Evolutionary conservation across 805 yeast genomes (phyloP), one percentile per base, ranked within the genome.

Genomic region (Saccharomycopsis synnaedendra): DNA sequence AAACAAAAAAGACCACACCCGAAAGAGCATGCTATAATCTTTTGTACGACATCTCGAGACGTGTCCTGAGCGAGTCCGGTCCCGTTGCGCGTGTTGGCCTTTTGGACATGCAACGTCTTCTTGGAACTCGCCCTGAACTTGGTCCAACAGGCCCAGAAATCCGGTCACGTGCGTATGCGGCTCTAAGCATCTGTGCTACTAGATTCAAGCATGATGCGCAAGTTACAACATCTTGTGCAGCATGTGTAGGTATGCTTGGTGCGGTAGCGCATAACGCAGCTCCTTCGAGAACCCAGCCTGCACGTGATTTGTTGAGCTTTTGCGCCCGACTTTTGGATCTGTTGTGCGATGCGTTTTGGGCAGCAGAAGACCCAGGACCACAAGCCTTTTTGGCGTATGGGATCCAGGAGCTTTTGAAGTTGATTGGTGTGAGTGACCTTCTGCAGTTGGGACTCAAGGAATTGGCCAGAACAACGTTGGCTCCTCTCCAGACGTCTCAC

Each of bases 381-480:
- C 98, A 93, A 61, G 70, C 85, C 49, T 85, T 82, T 58, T 71
- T 88, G 35, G 96, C 96, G 0, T 83, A 76, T 61, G 83, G 90
- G 0, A 85, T 93, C 76, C 99, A 93, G 60, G 93, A 87, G 53
- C 80, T 82, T 43, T 64, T 93, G 45, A 78, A 78, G 54, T 72
- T 78, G 10, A 70, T 87, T 58, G 49, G 41, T 11, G 34, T 46
- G 7, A 37, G 32, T 6, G 66, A 66, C 44, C 57, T 65, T 1
- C 53, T 58, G 5, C 55, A 61, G 5, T 60, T 69, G 58, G 61
- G 64, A 44, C 44, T 64, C 3, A 75, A 76, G 51, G 82, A 77
- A 37, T 68, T 80, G 32, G 74, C 95, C 1, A 78, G 75, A 56
- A 75, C 88, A 0, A 84, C 93, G 0, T 66, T 89, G 48, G 75